Percentiles rank a stretch among this genome's conserved stretches.
These are phyloP conservation scores for Lumnitzera racemosa DNA, from an alignment of 345 rosid species.

Conservation along the genomic window DNA sequence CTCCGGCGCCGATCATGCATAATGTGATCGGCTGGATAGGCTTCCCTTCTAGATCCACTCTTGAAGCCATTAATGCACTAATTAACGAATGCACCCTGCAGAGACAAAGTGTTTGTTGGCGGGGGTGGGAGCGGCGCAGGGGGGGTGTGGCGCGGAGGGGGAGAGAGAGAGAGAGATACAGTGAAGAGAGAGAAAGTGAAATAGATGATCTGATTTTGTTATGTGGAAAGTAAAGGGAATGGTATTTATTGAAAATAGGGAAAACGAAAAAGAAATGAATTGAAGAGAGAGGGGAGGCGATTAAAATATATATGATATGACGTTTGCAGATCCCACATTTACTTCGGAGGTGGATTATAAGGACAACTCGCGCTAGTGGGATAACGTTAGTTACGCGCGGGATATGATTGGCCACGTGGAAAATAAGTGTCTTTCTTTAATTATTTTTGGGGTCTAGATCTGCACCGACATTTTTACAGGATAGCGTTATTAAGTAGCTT, in stretches of 20 bases:
- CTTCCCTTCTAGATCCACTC: conserved; percentile 81
- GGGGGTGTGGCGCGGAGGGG: not conserved
- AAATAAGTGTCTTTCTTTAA: too few species aligned
- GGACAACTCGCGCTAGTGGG: not conserved
- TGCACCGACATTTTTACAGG: too few species aligned
- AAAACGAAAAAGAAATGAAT: not conserved
- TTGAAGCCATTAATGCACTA: conserved; percentile 21
- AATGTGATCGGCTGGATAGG: conserved; percentile 76
- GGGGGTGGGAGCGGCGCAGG: not conserved
- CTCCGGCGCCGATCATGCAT: conserved; percentile 99
- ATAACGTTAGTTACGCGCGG: too few species aligned
- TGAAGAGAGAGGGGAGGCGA: not conserved
- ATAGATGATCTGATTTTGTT: too few species aligned
- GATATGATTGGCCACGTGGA: too few species aligned
- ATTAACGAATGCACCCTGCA: conserved; percentile 1
- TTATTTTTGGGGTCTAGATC: too few species aligned
- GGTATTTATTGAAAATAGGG: conserved; percentile 5
- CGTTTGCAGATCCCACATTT: not conserved
- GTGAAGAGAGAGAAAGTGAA: not conserved
- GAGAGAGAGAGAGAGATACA: not conserved
- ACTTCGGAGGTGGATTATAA: not conserved
- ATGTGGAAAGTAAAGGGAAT: too few species aligned
- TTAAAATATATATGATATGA: not conserved
- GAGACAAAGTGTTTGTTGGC: not conserved
- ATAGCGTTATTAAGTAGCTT: too few species aligned